These are phyloP conservation scores for Colletotrichum magnum DNA, from an alignment of 2,329 filamentous ascomycete species.

Conservation along the genomic window DNA sequence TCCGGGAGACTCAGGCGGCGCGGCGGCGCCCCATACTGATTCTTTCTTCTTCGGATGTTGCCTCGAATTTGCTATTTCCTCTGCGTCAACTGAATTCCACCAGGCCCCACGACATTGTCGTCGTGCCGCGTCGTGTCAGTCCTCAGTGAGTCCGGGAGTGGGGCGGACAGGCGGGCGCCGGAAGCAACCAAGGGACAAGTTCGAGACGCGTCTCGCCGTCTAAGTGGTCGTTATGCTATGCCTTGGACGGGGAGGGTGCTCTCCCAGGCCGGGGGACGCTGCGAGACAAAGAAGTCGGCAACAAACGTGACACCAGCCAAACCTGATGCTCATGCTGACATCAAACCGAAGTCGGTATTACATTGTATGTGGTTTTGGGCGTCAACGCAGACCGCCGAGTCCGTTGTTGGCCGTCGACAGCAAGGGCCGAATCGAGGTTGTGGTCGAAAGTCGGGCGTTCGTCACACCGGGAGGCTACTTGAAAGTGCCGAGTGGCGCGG, in stretches of 20 bases:
- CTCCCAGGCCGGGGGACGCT: slow-evolving; percentile 13
- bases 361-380: background rate
- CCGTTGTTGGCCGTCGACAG: background rate
- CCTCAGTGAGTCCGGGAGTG: slow-evolving; percentile 10
- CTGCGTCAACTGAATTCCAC: slow-evolving; percentile 27
- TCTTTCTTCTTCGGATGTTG: slow-evolving; percentile 25
- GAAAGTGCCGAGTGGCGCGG: slow-evolving; percentile 10
- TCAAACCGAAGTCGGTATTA: background rate
- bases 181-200: slow-evolving; percentile 31
- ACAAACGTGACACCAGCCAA: slow-evolving; percentile 14
- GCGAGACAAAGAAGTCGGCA: slow-evolving; percentile 20
- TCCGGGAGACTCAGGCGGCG: slow-evolving; percentile 2
- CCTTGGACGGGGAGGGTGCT: slow-evolving; percentile 17
- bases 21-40: slow-evolving; percentile 12
- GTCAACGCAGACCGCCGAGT: background rate
- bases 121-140: slow-evolving; percentile 16
- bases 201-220: slow-evolving; percentile 40
- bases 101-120: slow-evolving; percentile 10
- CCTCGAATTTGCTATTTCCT: slow-evolving; percentile 21
- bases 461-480: background rate
- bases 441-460: slow-evolving; percentile 1
- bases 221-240: slow-evolving; percentile 31
- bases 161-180: slow-evolving; percentile 33
- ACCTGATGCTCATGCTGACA: background rate
- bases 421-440: background rate